Evolutionary conservation across 148 eudicot species (phyloP).

Genomic region (Cornus controversa): DNA sequence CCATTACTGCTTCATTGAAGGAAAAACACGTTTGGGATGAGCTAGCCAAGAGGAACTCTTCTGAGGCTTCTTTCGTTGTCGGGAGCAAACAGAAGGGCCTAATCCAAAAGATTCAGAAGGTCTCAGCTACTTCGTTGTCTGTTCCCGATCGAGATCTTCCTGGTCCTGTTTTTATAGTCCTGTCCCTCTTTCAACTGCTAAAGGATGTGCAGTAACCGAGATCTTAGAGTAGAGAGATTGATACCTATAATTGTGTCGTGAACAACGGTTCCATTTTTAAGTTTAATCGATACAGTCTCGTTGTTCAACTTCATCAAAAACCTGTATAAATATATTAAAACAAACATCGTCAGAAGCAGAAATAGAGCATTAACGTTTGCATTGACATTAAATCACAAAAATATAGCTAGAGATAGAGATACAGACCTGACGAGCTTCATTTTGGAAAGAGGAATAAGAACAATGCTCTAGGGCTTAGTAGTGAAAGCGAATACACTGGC

Average conservation of each 20-base stretch:
- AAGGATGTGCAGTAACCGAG: too few species aligned
- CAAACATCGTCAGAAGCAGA: background rate
- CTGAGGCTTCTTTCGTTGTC: too few species aligned
- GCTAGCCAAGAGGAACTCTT: too few species aligned
- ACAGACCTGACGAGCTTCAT: slow-evolving; percentile 58
- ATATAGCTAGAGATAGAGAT: background rate
- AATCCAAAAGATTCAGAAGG: too few species aligned
- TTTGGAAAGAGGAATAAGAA: slow-evolving; percentile 14
- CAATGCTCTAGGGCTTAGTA: slow-evolving; percentile 3
- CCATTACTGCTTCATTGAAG: too few species aligned
- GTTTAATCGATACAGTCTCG: slow-evolving; percentile 78
- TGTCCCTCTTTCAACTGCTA: too few species aligned
- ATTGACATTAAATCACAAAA: background rate
- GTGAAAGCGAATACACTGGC: background rate
- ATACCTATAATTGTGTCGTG: slow-evolving; percentile 78
- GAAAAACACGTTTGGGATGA: too few species aligned
- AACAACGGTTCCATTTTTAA: slow-evolving; percentile 80
- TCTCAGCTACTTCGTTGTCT: too few species aligned
- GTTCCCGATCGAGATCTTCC: too few species aligned
- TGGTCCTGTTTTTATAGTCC: too few species aligned
- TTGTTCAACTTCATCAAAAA: slow-evolving; percentile 85
- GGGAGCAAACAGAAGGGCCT: too few species aligned
- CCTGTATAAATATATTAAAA: slow-evolving; percentile 22
- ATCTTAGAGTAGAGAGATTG: background rate
- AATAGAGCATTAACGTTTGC: background rate